Evolutionary conservation across 2,329 filamentous ascomycete genomes (phyloP).

Genomic region (Diplodia intermedia): DNA sequence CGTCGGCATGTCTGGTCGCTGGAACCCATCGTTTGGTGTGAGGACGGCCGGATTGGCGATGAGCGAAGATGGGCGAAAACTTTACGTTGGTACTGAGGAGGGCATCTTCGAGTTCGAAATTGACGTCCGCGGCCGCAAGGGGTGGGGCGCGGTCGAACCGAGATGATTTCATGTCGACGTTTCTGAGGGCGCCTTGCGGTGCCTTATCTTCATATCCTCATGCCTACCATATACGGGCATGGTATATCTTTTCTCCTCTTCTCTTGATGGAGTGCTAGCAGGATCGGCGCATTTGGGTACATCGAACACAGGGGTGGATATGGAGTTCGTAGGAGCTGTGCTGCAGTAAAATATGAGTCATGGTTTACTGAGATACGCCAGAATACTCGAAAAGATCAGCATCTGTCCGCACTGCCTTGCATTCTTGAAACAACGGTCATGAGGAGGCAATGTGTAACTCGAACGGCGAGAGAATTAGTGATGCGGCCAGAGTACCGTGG

Average conservation of each 20-base stretch:
- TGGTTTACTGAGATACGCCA: neutral
- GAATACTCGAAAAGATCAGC: no score
- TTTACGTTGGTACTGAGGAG: conserved; percentile 64
- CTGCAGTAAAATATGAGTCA: conserved; percentile 4
- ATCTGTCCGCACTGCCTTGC: neutral
- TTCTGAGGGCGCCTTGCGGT: neutral
- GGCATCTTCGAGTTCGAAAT: conserved; percentile 78
- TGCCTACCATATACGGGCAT: neutral
- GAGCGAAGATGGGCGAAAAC: conserved; percentile 55
- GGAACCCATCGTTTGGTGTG: conserved; percentile 46
- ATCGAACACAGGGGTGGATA: neutral
- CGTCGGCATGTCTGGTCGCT: conserved; percentile 21
- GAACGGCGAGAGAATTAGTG: neutral
- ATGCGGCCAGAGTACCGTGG: neutral
- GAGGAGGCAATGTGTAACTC: neutral
- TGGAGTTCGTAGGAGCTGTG: conserved; percentile 8
- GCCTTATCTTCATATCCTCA: conserved; percentile 9
- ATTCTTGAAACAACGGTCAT: neutral
- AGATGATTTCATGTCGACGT: conserved; percentile 36
- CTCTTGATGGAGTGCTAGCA: conserved; percentile 10
- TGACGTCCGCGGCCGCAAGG: conserved; percentile 67
- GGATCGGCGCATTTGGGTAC: conserved; percentile 15
- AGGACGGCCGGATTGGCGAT: conserved; percentile 58
- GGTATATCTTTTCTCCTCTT: neutral
- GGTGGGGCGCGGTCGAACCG: conserved; percentile 50